These are phyloP conservation scores for Chlorella ohadii DNA, from an alignment of 139 green algal genomes.

Conservation along the genomic window DNA sequence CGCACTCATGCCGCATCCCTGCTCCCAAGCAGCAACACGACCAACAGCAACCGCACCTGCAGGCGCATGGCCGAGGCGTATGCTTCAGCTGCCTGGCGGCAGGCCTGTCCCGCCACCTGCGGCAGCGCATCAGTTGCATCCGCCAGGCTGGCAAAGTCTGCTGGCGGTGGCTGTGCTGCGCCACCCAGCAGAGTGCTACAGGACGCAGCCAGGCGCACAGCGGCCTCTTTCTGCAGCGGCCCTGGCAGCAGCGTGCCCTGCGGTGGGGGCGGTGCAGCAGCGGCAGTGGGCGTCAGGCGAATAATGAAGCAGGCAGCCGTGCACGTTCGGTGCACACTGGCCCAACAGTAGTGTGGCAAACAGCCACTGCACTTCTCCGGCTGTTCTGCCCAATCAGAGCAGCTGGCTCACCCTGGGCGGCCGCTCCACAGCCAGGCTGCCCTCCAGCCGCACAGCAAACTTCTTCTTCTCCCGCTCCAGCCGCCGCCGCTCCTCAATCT, in stretches of 20 bases:
- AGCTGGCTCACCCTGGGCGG: slow-evolving; percentile 41
- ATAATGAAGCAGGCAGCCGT: no score
- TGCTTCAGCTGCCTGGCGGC: slow-evolving; percentile 4
- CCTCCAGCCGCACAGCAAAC: slow-evolving; percentile 51
- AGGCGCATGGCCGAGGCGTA: slow-evolving; percentile 49
- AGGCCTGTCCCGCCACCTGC: slow-evolving; percentile 8
- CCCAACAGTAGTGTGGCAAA: no score
- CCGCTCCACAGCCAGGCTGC: slow-evolving; percentile 29
- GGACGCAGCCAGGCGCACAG: slow-evolving; percentile 1
- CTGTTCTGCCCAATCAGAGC: no score
- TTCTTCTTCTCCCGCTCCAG: slow-evolving; percentile 40
- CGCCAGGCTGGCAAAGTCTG: slow-evolving; percentile 22
- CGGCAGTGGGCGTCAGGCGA: no score
- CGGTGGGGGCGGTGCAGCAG: neutral
- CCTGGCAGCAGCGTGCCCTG: slow-evolving; percentile 40
- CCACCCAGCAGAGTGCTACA: slow-evolving; percentile 34
- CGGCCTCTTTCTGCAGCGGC: slow-evolving; percentile 35
- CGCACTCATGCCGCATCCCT: no score
- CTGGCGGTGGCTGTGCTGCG: neutral
- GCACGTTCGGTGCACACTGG: no score
- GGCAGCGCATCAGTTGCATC: slow-evolving; percentile 15
- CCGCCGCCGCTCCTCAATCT: slow-evolving; percentile 32
- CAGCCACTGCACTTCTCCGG: no score
- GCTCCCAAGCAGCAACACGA: no score
- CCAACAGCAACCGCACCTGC: no score